A percentile compares a stretch with the other conserved stretches of the same genome.
Conservation (phyloP, 2,329 filamentous ascomycete genomes). For the Dothistroma septosporum region DNA sequence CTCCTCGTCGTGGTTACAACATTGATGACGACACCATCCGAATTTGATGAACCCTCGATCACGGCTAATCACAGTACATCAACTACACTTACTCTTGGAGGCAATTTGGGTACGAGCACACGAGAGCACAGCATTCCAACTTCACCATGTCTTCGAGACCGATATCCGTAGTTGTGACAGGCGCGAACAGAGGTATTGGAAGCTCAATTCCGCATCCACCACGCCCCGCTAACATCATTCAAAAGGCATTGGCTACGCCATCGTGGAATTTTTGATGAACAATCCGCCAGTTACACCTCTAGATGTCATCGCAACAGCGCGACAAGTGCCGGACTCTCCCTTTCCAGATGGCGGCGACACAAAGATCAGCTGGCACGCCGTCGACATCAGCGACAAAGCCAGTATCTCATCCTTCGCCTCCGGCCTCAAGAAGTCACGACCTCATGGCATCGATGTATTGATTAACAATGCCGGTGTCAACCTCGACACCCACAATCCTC, state of each 20-base stretch:
- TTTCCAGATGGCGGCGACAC: neutral
- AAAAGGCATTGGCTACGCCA: neutral
- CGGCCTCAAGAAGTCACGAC: neutral
- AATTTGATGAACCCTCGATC: neutral
- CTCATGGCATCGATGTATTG: neutral
- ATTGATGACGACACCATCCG: neutral
- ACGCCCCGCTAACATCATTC: neutral
- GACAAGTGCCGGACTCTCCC: neutral
- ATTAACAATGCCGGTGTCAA: slow-evolving; percentile 1
- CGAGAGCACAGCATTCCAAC: no score
- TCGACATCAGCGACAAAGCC: slow-evolving; percentile 1
- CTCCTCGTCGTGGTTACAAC: neutral
- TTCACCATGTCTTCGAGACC: neutral
- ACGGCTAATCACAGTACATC: neutral
- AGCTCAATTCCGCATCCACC: neutral
- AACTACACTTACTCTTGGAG: neutral
- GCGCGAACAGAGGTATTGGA: neutral
- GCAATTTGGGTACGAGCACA: no score
- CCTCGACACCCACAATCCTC: neutral
- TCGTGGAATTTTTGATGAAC: neutral
- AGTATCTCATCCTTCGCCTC: neutral
- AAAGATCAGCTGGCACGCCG: slow-evolving; percentile 1
- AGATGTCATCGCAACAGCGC: neutral
- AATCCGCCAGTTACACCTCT: neutral
- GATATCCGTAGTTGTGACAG: neutral